Evolutionary conservation across 805 yeast species (phyloP).

Genomic region (Kodamaea sagamina): DNA sequence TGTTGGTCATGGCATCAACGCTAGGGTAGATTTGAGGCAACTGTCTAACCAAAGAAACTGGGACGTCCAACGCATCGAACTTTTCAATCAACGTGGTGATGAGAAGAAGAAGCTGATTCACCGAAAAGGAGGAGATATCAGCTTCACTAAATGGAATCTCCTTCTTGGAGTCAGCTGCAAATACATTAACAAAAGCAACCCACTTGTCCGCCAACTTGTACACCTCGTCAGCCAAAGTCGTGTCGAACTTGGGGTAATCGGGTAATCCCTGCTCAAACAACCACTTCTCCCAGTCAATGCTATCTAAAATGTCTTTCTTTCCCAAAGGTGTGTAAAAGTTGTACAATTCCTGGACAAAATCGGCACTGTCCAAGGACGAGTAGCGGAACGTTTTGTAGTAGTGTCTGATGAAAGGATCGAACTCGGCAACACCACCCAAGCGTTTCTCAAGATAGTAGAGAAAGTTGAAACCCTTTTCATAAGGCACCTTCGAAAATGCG

Average conservation of each 20-base stretch:
- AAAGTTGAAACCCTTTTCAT: slow-evolving; percentile 86
- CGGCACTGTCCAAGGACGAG: slow-evolving; percentile 28
- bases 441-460: slow-evolving; percentile 28
- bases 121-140: slow-evolving; percentile 20
- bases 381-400: slow-evolving; percentile 32
- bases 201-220: slow-evolving; percentile 11
- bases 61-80: slow-evolving; percentile 8
- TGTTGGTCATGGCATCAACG: slow-evolving; percentile 23
- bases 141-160: slow-evolving; percentile 10
- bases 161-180: neutral
- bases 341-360: slow-evolving; percentile 29
- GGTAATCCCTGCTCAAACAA: slow-evolving; percentile 30
- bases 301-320: slow-evolving; percentile 23
- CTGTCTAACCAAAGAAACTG: too few species aligned
- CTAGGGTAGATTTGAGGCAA: slow-evolving; percentile 21
- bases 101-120: slow-evolving; percentile 29
- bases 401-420: slow-evolving; percentile 32
- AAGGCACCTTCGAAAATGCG: slow-evolving; percentile 83
- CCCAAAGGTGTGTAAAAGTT: slow-evolving; percentile 23
- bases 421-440: slow-evolving; percentile 22
- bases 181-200: slow-evolving; percentile 4
- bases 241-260: slow-evolving; percentile 26
- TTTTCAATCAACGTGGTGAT: slow-evolving; percentile 24
- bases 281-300: slow-evolving; percentile 33
- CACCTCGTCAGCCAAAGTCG: slow-evolving; percentile 31